phyloP scores from a whole-genome alignment of 352 stramenopile genomes.

The Pythium sp. region DNA sequence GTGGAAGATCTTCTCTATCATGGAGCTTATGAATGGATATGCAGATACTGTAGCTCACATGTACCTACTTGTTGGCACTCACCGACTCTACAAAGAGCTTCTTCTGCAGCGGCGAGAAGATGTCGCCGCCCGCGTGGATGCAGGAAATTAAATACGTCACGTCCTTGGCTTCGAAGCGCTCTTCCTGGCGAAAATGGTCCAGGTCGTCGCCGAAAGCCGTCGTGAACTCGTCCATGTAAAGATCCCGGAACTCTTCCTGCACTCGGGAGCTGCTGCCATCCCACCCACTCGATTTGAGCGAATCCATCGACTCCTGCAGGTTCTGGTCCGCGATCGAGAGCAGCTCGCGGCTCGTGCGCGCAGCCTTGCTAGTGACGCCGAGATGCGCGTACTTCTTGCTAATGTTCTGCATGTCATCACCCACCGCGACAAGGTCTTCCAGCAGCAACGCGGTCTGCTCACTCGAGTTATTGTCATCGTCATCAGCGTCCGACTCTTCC shows the following conservation, averaged over 20 bases:
- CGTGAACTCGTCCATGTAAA: conserved; percentile 88
- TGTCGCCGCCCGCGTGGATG: conserved; percentile 74
- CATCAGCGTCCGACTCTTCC: conserved; percentile 26
- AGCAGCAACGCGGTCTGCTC: conserved; percentile 50
- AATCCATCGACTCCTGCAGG: conserved; percentile 28
- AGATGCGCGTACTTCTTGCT: conserved; percentile 46
- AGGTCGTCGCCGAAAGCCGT: conserved; percentile 81
- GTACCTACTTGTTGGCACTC: conserved; percentile 14
- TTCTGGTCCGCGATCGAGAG: conserved; percentile 45
- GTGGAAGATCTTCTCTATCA: background rate
- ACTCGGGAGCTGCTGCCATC: conserved; percentile 16
- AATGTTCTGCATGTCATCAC: conserved; percentile 44
- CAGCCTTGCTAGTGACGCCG: conserved; percentile 48
- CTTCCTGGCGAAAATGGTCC: conserved; percentile 82
- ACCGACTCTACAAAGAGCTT: conserved; percentile 78
- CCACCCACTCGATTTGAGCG: conserved; percentile 16
- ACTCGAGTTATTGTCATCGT: conserved; percentile 27
- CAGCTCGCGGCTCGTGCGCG: conserved; percentile 49
- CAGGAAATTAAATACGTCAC: conserved; percentile 89
- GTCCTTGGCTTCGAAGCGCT: conserved; percentile 84
- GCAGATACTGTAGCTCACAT: background rate
- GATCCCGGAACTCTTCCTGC: conserved; percentile 59
- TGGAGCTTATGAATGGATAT: background rate
- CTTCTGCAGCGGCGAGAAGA: conserved; percentile 82
- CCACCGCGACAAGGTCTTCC: conserved; percentile 53